Evolutionary conservation across 768 basidiomycete genomes (phyloP), one percentile per base, ranked within the genome.

Genomic region (Lactarius tabidus): DNA sequence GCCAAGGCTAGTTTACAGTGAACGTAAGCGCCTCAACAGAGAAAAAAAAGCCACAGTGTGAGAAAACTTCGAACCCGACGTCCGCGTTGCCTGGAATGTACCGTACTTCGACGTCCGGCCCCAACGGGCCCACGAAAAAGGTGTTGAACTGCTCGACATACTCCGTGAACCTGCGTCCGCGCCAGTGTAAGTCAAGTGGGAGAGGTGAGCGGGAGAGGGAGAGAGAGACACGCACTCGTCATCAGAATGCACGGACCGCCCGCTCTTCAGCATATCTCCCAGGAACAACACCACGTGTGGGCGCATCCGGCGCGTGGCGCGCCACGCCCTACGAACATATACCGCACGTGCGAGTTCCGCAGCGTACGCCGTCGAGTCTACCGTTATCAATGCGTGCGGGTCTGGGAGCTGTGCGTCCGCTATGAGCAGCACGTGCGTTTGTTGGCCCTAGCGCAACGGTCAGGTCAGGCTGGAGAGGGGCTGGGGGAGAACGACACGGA

Each of bases 81-180:
- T 98, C 95, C 71, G 93, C 92, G 72, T 98, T 98, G 9, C 95
- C 95, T 2, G 94, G 89, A 28, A 95, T 81, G 72, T 85, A 89
- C 74, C 86, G 88, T 64, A 79, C 77, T 0, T 87, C 86, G 7
- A 83, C 78, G 14, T 70, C 69, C 14, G 74, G 68, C 14, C 77
- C 69, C 17, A 82, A 75, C 31, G 79, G 75, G 76, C 48, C 6
- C 0, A 51, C 23, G 23, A 95, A 95, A 39, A 93, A 90, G 58
- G 76, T 77, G 62, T 79, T 80, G 78, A 92, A 97, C 52, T 88
- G 82, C 29, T 74, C 73, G 63, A 81, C 83, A 72, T 95, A 95
- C 3, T 72, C 66, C 62, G 87, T 83, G 72, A 95, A 95, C 75
- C 95, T 97, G 73, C 1, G 6, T 35, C 1, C 9, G 3, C 29